Evolutionary conservation across 192 early-diverging fungal genomes (phyloP).

Genomic region (Lunasporangiospora selenospora): DNA sequence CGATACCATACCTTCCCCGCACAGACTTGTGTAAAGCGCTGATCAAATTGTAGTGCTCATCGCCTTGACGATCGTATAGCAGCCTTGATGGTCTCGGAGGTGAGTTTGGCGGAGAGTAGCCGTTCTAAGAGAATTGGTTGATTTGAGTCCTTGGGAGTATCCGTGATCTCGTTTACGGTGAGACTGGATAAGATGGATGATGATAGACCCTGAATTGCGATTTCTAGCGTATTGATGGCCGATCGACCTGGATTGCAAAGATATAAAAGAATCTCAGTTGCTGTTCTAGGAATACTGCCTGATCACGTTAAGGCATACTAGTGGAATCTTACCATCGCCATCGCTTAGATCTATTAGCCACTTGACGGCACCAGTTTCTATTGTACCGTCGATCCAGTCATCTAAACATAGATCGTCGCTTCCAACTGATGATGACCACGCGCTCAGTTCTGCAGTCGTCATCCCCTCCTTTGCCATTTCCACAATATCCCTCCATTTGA

Average conservation of each 20-base stretch:
- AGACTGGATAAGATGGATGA: slow-evolving; percentile 20
- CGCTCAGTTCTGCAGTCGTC: slow-evolving; percentile 6
- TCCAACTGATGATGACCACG: neutral
- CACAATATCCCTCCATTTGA: slow-evolving; percentile 55
- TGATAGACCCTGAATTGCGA: slow-evolving; percentile 51
- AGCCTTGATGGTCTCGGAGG: slow-evolving; percentile 62
- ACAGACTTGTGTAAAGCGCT: slow-evolving; percentile 91
- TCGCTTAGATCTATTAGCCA: slow-evolving; percentile 73
- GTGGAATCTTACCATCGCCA: slow-evolving; percentile 67
- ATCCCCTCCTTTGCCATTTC: slow-evolving; percentile 26
- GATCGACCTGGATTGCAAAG: slow-evolving; percentile 53
- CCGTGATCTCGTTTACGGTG: too few relatives aligned
- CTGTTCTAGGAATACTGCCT: neutral
- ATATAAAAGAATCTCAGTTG: neutral
- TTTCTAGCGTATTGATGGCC: slow-evolving; percentile 73
- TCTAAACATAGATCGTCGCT: slow-evolving; percentile 6
- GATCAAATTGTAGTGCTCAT: slow-evolving; percentile 93
- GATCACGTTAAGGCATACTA: neutral
- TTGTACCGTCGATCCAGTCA: slow-evolving; percentile 15
- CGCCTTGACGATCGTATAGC: slow-evolving; percentile 82
- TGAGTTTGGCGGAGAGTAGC: slow-evolving; percentile 25
- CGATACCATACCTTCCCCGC: slow-evolving; percentile 66
- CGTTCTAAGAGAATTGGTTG: slow-evolving; percentile 13
- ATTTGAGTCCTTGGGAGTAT: too few relatives aligned
- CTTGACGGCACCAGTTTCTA: slow-evolving; percentile 49